Evolutionary conservation across 805 yeast species (phyloP).

Genomic region (Kazachstania bromeliacearum): DNA sequence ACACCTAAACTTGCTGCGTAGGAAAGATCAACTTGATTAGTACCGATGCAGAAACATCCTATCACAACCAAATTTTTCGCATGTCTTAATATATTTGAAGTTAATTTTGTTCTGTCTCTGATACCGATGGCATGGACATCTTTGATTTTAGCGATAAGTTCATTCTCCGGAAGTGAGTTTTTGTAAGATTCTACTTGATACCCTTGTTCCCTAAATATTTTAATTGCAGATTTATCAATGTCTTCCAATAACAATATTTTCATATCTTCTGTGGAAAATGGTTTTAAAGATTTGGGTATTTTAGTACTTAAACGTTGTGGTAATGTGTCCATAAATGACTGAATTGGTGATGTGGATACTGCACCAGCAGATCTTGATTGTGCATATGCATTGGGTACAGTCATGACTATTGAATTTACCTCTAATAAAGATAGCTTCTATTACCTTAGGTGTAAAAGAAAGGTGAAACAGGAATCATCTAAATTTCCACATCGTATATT

Average conservation of each 20-base stretch:
- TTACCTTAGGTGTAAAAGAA: no score
- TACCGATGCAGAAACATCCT: conserved; percentile 98
- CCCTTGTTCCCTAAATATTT: conserved; percentile 76
- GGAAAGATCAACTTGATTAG: conserved; percentile 90
- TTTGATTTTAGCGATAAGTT: conserved; percentile 82
- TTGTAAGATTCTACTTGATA: conserved; percentile 92
- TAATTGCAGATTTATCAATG: conserved; percentile 83
- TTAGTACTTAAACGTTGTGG: conserved; percentile 36
- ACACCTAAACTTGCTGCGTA: conserved; percentile 86
- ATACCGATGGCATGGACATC: conserved; percentile 95
- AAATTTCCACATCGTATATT: no score
- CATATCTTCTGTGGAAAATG: conserved; percentile 92
- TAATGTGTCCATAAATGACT: conserved; percentile 45
- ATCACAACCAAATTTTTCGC: conserved; percentile 82
- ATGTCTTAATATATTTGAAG: conserved; percentile 63
- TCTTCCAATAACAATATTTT: conserved; percentile 84
- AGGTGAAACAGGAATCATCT: no score
- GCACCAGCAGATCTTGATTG: conserved; percentile 69
- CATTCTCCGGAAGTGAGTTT: conserved; percentile 80
- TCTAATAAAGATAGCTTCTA: no score
- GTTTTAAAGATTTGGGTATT: conserved; percentile 69
- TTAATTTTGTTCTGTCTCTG: conserved; percentile 88
- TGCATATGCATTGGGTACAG: conserved; percentile 25
- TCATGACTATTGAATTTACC: no score
- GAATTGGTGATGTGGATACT: conserved; percentile 76